Evolutionary conservation across 2,329 filamentous ascomycete species (phyloP), one percentile per base, ranked within the genome.

Genomic region (Coniochaeta sp.): DNA sequence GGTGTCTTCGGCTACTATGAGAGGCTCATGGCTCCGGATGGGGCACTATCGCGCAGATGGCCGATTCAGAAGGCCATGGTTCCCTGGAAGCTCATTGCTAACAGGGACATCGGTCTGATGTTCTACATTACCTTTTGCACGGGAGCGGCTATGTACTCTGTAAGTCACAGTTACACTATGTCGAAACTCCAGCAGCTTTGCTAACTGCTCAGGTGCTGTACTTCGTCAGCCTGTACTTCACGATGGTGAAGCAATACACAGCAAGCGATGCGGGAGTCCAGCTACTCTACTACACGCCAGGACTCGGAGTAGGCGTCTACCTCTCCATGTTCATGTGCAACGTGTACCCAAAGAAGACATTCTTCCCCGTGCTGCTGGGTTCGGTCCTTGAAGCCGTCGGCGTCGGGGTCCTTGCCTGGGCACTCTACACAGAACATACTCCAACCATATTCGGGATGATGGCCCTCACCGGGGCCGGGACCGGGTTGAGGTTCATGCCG

Each of bases 161-260:
- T 79, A 62, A 70, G 24, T 61, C 24, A 1, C 8, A 6, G 11
- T n/a, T 1, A 11, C 34, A 3, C 24, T 28, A 16, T 2, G 7
- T 50, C 8, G 11, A 31, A n/a, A 34, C 19, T 31, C 44, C 54
- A 67, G 67, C 73, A 0, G 34, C 34, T 64, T 80, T 68, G 75
- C 80, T 14, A 40, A 61, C 47, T 22, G 31, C 22, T 14, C 16
- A 52, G 47, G 47, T 52, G 5, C 47, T 89, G 64, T 90, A 89
- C 70, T 90, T 89, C 65, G 83, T 87, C 64, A 84, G 83, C 17
- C 79, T 89, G 19, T 90, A 89, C 70, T 89, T 89, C 69, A 82
- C 83, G 1, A 72, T 88, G 17, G 86, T 89, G 4, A 74, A 84
- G 70, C 78, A 76, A 6, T 82, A 82, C 62, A 69, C 64, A 64